Base-by-base conservation (phyloP, 495 filamentous ascomycete species). In the Tuber borchii region DNA sequence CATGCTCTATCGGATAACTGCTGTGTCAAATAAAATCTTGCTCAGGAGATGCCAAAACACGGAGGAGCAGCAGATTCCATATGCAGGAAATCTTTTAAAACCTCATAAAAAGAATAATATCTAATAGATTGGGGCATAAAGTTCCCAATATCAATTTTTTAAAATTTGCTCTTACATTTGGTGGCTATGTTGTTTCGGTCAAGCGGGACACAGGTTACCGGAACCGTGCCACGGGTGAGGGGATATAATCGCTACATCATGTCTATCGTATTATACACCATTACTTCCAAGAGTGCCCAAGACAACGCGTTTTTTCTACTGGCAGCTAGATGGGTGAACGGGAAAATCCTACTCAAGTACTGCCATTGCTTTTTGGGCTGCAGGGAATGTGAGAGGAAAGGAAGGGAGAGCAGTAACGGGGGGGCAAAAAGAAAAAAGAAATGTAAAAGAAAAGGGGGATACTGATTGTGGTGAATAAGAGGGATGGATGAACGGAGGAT, bases 321-420 rank as follows among this genome's bases (percentile, higher is more conserved):
- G 12, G 26, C n/a, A 65, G 2, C 4, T 16, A 9, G n/a, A 31
- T 61, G n/a, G 14, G 45, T 65, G 56, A 65, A 6, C n/a, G n/a
- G 56, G 56, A 6, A 65, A 65, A 65, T 10, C 26, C 56, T 31
- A 4, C 34, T 37, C 34, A 37, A 37, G 34, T 2, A 37, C 56
- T 65, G 56, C n/a, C 31, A 65, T 65, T 65, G n/a, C 56, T 31
- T 31, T 10, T 65, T 65, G n/a, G 22, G n/a, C 51, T 14, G n/a
- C n/a, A 65, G 56, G 56, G 56, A 16, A 65, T 16, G 56, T 65
- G 56, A 31, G 56, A 65, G 56, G 56, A n/a, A 65, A 65, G 56
- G 56, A 31, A 65, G 56, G 56, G n/a, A 65, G 56, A 65, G 56
- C 0, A 31, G n/a, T 26, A 65, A 65, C 31, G 26, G 26, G 56